Base-by-base conservation (phyloP, 306 rosid genomes). In the Oemleria cerasiformis region DNA sequence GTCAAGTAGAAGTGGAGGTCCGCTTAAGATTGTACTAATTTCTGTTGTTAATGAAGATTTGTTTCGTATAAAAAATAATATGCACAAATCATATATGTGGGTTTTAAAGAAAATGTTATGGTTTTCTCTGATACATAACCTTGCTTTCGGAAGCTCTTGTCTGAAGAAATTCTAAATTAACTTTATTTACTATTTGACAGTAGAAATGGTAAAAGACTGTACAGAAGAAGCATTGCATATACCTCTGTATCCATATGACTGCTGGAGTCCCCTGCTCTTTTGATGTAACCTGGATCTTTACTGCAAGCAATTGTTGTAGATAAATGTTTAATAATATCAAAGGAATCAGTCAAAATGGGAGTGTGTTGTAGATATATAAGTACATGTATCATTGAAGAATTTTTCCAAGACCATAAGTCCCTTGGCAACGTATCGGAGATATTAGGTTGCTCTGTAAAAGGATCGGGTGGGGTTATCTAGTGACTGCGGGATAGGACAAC, bases 241-340 rank as follows among this genome's bases (percentile, higher is more conserved):
- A 91, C 98, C 97, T 87, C 94, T 20, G 85, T 17, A 79, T 89
- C 85, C 67, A 34, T 70, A 73, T 77, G 82, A 78, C 72, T 66
- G 57, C 88, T 89, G 70, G 64, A 65, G 71, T 88, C 96, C 75
- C 88, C 88, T 0, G 75, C 87, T 62, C 88, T 86, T 84, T 89
- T 89, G 58, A 94, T 73, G 70, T 81, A 94, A 61, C 98, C 98
- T 30, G 98, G 98, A 84, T 94, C 92, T 66, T 85, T 84, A 72
- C 97, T 94, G 95, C 83, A 86, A 7, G 59, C 23, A 77, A 76
- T 73, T 62, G 44, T 21, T 71, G 66, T 54, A 70, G 47, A 65
- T 55, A 81, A 21, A 20, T 78, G 72, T 74, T 43, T 34, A 17
- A 47, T 21, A 16, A 58, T 21, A 48, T 49, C 30, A 41, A 19